Conservation (phyloP, 257 asterid genomes). For the Fraxinus pennsylvanica region DNA sequence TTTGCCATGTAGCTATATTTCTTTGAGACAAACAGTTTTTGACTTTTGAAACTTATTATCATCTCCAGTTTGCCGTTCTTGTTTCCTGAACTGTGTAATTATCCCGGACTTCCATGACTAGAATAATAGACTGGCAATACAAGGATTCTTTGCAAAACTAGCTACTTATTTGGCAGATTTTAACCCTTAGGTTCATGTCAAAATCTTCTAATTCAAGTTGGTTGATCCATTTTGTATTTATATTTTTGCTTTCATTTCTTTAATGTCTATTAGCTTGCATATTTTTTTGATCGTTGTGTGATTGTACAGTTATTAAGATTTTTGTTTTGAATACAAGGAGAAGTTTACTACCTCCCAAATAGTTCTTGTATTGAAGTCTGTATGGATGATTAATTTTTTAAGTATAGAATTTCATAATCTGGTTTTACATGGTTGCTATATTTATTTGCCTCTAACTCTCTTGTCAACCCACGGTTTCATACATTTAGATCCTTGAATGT, state of each 20-base stretch:
- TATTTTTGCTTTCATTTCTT: neutral
- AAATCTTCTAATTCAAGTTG: neutral
- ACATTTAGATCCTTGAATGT: neutral
- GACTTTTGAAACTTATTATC: neutral
- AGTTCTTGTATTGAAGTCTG: neutral
- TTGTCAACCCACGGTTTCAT: neutral
- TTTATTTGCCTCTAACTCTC: slow-evolving; percentile 8
- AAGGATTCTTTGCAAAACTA: neutral
- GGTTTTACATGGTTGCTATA: neutral
- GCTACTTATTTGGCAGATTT: neutral
- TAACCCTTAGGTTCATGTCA: neutral
- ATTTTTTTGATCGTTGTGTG: neutral
- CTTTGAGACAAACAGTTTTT: neutral
- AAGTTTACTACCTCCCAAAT: slow-evolving; percentile 9
- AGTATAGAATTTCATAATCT: neutral
- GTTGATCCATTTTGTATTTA: neutral
- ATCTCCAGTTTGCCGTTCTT: neutral
- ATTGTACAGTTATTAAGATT: neutral
- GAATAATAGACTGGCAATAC: neutral
- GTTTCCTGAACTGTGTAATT: neutral
- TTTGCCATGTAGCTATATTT: neutral
- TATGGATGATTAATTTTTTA: neutral
- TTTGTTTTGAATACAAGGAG: neutral
- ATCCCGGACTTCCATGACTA: slow-evolving; percentile 4
- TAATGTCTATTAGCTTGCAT: neutral